phyloP scores from a whole-genome alignment of 148 eudicot genomes.

The Limonium bicolor region DNA sequence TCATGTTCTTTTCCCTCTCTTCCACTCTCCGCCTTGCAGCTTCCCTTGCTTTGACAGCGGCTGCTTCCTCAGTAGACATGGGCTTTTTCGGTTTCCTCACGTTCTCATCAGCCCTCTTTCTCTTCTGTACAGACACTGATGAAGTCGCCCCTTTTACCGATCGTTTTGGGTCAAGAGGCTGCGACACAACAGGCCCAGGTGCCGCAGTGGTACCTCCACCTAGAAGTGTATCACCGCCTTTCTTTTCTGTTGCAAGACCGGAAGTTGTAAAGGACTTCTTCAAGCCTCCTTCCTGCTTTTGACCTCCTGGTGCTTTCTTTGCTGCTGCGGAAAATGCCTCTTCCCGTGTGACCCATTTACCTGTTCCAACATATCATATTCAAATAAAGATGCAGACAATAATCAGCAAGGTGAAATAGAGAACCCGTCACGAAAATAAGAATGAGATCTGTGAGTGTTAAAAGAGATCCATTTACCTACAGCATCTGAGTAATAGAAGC shows the following conservation, averaged over 20 bases:
- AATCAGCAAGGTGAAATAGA: neutral
- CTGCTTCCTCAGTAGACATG: slow-evolving; percentile 41
- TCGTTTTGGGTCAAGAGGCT: slow-evolving; percentile 18
- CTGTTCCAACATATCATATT: slow-evolving; percentile 27
- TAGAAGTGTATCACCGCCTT: slow-evolving; percentile 14
- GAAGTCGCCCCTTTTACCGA: slow-evolving; percentile 24
- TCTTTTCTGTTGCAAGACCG: slow-evolving; percentile 12
- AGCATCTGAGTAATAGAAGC: slow-evolving; percentile 80
- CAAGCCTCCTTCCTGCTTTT: slow-evolving; percentile 14
- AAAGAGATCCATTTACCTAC: slow-evolving; percentile 35
- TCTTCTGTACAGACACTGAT: slow-evolving; percentile 9
- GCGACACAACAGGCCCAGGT: slow-evolving; percentile 19
- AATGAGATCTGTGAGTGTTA: neutral
- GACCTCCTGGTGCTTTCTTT: slow-evolving; percentile 11
- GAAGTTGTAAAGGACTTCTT: slow-evolving; percentile 9
- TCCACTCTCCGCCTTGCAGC: slow-evolving; percentile 92
- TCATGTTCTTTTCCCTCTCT: slow-evolving; percentile 59
- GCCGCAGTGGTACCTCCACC: slow-evolving; percentile 9
- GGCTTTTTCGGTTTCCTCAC: slow-evolving; percentile 14
- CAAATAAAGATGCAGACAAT: neutral
- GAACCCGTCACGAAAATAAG: neutral
- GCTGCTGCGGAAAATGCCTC: slow-evolving; percentile 52
- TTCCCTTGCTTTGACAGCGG: slow-evolving; percentile 89
- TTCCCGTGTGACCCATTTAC: slow-evolving; percentile 87
- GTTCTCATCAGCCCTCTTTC: slow-evolving; percentile 8